Evolutionary conservation across 2,329 filamentous ascomycete genomes (phyloP).

Genomic region (Penicillium corylophilum): DNA sequence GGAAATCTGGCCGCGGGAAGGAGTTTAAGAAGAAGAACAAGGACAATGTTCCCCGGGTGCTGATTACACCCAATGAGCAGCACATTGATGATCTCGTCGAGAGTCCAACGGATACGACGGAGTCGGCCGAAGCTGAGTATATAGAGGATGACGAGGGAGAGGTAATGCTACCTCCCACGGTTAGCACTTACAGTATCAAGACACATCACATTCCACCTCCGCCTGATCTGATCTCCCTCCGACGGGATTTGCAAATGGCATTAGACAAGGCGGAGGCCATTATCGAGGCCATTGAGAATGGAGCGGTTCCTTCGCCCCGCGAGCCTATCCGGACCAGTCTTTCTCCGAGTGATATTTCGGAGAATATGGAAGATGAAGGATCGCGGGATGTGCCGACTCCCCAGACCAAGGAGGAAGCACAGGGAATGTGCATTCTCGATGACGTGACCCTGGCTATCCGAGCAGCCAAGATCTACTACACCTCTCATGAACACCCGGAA

Average conservation of each 20-base stretch:
- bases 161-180: constrained; percentile 90
- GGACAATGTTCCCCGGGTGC: constrained; percentile 42
- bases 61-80: constrained; percentile 41
- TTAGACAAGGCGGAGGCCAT: constrained; percentile 69
- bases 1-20: constrained; percentile 83
- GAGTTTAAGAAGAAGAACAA: constrained; percentile 59
- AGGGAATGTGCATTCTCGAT: constrained; percentile 89
- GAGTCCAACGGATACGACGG: constrained; percentile 49
- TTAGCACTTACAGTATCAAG: constrained; percentile 89
- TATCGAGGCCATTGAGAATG: constrained; percentile 51
- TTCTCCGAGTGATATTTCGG: constrained; percentile 32
- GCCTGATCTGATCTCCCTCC: constrained; percentile 77
- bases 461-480: constrained; percentile 95
- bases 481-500: constrained; percentile 82
- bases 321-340: constrained; percentile 33
- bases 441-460: constrained; percentile 93
- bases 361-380: constrained; percentile 45
- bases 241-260: constrained; percentile 65
- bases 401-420: constrained; percentile 77
- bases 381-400: constrained; percentile 30
- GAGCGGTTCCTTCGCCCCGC: constrained; percentile 29
- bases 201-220: constrained; percentile 79
- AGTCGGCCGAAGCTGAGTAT: constrained; percentile 50
- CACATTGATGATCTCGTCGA: constrained; percentile 48
- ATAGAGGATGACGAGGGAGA: constrained; percentile 57